Base-by-base conservation (phyloP, 176 grass and related monocot genomes). In the Ensete ventricosum region DNA sequence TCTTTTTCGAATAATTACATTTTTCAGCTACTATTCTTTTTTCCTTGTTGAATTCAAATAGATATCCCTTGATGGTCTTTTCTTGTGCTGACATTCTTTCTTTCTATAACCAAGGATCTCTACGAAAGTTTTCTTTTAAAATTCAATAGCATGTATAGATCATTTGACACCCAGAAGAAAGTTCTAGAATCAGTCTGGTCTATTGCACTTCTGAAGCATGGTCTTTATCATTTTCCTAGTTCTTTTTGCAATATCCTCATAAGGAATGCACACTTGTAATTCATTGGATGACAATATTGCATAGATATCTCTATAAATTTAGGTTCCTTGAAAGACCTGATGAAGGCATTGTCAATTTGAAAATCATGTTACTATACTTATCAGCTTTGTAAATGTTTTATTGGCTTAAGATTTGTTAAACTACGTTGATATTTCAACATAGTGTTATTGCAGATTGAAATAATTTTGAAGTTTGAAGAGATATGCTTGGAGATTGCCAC, bases 391-490 rank as follows among this genome's bases (percentile, higher is more conserved):
- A 73, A 27, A 27, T 55, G 12, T 26, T 27, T 27, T 73, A 3
- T 27, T 54, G 52, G 72, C 24, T 29, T 17, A 27, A 27, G 12
- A 55, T 77, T 25, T 77, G 10, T 78, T 78, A 43, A 2, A 19
- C 34, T 55, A 21, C 55, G 11, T 76, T 76, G 63, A 69, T 16
- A 17, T 55, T 69, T 68, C 17, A 22, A n/a, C 25, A 17, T 13
- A 65, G 58, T 77, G 21, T 54, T 82, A 72, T 65, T 88, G 43
- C 69, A 99, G 95, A 88, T 99, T 77, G 95, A 99, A 87, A 89
- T 91, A 74, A 76, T 99, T 64, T 52, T 99, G 83, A 99, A 99
- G 82, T 99, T 99, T 54, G 95, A 99, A 79, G 90, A 99, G 73
- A 99, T 99, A 84, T 99, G 90, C 75, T 77, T 85, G 85, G 95